These are phyloP conservation scores for Bryum argenteum DNA, from an alignment of 225 moss, liverwort and hornwort species.

Conservation along the genomic window DNA sequence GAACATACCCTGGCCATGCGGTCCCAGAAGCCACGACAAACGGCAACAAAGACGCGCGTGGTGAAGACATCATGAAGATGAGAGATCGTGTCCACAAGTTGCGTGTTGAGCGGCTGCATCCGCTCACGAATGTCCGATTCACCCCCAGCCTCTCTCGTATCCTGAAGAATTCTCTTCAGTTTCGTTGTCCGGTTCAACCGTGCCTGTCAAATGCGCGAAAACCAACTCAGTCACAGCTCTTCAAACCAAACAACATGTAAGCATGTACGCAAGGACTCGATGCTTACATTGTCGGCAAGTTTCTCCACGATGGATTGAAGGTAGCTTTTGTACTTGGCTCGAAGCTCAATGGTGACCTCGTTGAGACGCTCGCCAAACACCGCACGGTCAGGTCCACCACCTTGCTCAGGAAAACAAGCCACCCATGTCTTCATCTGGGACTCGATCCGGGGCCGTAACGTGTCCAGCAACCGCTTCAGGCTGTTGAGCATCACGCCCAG, in stretches of 20 bases:
- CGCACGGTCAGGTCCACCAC: constrained; percentile 58
- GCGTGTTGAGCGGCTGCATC: constrained; percentile 91
- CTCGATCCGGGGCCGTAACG: constrained; percentile 84
- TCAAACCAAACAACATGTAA: too few species aligned
- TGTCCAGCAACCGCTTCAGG: constrained; percentile 87
- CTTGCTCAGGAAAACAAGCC: constrained; percentile 79
- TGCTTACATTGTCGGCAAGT: constrained; percentile 85
- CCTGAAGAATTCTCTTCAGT: constrained; percentile 91
- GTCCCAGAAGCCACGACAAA: constrained; percentile 95
- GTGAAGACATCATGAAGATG: constrained; percentile 96
- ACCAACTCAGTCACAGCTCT: too few species aligned
- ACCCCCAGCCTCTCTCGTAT: constrained; percentile 94
- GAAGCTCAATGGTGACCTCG: constrained; percentile 94
- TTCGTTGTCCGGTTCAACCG: constrained; percentile 86
- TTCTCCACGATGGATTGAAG: constrained; percentile 97
- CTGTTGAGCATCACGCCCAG: constrained; percentile 97
- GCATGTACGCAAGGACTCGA: neutral
- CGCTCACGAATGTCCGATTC: constrained; percentile 90
- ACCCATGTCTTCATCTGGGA: constrained; percentile 97
- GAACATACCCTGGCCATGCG: constrained; percentile 85
- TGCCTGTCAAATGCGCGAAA: constrained; percentile 51
- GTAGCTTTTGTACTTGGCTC: constrained; percentile 93
- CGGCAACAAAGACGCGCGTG: constrained; percentile 91
- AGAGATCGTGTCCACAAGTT: constrained; percentile 90
- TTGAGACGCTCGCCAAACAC: constrained; percentile 90